Conservation (phyloP, 2,329 filamentous ascomycete species). For the Claviceps quebecensis region DNA sequence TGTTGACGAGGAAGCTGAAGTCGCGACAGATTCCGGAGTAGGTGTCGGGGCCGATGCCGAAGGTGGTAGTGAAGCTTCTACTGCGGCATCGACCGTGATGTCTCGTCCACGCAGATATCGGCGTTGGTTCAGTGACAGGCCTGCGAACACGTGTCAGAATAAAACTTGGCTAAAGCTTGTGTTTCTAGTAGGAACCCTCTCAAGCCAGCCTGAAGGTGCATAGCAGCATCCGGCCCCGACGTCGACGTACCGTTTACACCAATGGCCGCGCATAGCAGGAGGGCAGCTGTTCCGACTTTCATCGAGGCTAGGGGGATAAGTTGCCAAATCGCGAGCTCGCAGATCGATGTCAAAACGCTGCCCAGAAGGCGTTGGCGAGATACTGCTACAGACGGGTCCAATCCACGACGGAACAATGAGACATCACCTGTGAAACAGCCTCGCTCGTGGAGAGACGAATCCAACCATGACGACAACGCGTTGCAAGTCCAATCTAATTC, state of each 20-base stretch:
- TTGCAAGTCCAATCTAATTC: background rate
- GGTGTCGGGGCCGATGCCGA: background rate
- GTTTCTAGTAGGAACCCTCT: background rate
- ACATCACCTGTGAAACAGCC: conserved; percentile 4
- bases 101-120: background rate
- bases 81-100: background rate
- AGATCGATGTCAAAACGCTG: too few relatives aligned
- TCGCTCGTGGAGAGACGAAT: conserved; percentile 1
- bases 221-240: conserved; percentile 1
- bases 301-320: conserved; percentile 5
- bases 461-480: background rate
- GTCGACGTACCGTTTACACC: conserved; percentile 6
- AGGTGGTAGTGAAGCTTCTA: background rate
- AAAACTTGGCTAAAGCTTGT: background rate
- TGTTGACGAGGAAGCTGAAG: background rate
- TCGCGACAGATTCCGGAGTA: background rate
- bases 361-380: too few relatives aligned
- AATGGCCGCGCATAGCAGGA: conserved; percentile 7
- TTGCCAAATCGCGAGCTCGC: background rate
- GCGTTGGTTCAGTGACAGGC: background rate
- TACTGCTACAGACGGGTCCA: background rate
- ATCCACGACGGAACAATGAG: conserved; percentile 1
- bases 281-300: conserved; percentile 7
- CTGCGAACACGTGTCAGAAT: background rate
- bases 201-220: background rate